A percentile compares a stretch with the other conserved stretches of the same genome.
These are phyloP conservation scores for Magnolia officinalis DNA, from an alignment of 164 flowering plant species.

Conservation along the genomic window DNA sequence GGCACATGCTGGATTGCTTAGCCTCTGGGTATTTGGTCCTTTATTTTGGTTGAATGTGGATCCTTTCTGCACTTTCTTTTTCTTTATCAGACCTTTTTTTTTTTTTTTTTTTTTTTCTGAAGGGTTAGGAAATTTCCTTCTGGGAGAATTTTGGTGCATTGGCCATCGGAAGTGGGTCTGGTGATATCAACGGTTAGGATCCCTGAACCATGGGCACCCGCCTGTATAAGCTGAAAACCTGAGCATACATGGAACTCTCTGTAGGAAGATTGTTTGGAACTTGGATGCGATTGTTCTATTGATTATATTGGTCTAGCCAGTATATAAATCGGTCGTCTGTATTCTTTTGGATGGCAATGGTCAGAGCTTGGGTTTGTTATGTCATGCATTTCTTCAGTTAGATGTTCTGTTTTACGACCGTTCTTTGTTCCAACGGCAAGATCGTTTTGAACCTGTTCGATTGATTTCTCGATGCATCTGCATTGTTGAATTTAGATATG, in stretches of 20 bases:
- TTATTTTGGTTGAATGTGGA: neutral
- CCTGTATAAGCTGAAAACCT: too few species aligned
- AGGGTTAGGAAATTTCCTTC: neutral
- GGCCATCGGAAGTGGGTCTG: neutral
- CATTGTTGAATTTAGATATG: neutral
- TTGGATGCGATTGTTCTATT: neutral
- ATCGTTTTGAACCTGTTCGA: neutral
- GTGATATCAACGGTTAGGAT: neutral
- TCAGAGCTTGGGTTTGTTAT: neutral
- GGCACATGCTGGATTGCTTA: too few species aligned
- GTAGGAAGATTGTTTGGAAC: neutral
- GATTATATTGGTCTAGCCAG: neutral
- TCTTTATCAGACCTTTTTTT: too few species aligned
- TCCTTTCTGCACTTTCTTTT: neutral
- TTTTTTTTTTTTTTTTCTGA: neutral
- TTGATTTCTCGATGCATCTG: neutral
- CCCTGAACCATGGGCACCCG: too few species aligned
- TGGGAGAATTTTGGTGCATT: neutral
- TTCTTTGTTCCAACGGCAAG: neutral
- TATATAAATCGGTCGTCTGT: neutral
- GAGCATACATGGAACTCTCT: neutral
- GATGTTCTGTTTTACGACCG: neutral
- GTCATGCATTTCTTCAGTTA: neutral
- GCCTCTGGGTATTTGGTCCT: neutral
- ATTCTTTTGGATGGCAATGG: neutral